Percentiles rank a stretch among this genome's conserved stretches.
Conservation (phyloP, 176 grass and related monocot species). For the Leersia perrieri region DNA sequence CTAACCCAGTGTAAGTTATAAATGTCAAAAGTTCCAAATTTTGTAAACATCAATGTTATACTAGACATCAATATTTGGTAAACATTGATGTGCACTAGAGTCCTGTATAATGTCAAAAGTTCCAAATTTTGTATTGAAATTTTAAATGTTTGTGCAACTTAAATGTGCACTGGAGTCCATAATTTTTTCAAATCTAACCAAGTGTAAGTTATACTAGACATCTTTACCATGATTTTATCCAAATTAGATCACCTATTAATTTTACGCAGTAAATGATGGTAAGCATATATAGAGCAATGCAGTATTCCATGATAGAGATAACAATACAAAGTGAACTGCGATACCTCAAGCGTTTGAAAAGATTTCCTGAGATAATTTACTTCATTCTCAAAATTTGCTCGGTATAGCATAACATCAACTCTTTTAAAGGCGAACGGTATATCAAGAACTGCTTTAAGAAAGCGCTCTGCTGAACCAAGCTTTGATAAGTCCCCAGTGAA, state of each 20-base stretch:
- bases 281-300: not conserved
- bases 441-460: conserved; percentile 82
- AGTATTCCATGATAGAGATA: not conserved
- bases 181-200: not conserved
- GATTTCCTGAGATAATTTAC: conserved; percentile 83
- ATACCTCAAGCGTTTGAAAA: conserved; percentile 88
- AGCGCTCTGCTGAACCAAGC: conserved; percentile 74
- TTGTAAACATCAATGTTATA: no score
- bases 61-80: no score
- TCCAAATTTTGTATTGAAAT: not conserved
- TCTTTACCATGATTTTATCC: not conserved
- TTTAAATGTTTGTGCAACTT: not conserved
- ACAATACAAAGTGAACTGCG: not conserved
- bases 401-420: conserved; percentile 88
- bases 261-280: not conserved
- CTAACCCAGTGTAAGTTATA: not conserved
- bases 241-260: not conserved
- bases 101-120: not conserved
- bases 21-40: not conserved
- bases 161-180: not conserved
- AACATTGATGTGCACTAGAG: no score
- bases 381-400: conserved; percentile 93
- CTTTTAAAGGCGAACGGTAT: conserved; percentile 94
- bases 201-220: not conserved
- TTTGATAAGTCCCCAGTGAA: conserved; percentile 78